A percentile compares a stretch with the other conserved stretches of the same genome.
These are phyloP conservation scores for Penicillium brasilianum DNA, from an alignment of 2,329 filamentous ascomycete species.

Conservation along the genomic window DNA sequence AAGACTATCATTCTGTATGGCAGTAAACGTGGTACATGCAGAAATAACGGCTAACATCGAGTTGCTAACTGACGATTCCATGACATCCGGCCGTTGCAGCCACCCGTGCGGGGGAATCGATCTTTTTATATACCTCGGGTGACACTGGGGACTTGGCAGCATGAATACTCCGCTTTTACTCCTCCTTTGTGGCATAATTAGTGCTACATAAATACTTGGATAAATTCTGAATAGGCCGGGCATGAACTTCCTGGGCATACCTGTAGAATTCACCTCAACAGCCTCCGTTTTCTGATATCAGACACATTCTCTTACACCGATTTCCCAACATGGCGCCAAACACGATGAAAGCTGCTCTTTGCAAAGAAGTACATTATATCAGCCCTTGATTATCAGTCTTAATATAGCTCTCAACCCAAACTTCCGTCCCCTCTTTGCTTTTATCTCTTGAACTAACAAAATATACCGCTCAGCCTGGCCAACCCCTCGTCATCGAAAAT, in stretches of 20 bases:
- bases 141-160: not conserved
- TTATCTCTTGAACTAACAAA: not conserved
- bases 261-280: not conserved
- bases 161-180: not conserved
- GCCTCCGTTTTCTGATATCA: not conserved
- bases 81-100: not conserved
- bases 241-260: not conserved
- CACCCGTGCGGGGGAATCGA: not conserved
- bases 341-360: slow-evolving; percentile 23
- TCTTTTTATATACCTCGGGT: not conserved
- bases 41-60: not conserved
- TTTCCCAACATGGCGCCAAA: not conserved
- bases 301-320: not conserved
- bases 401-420: not conserved
- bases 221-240: not conserved
- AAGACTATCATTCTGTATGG: too few relatives aligned
- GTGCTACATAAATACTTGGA: not conserved
- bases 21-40: not conserved
- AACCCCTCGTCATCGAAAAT: slow-evolving; percentile 47
- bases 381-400: not conserved
- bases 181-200: not conserved
- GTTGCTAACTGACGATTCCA: not conserved
- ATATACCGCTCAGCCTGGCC: not conserved
- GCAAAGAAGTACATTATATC: slow-evolving; percentile 10
- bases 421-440: not conserved